phyloP scores from a whole-genome alignment of 2,329 filamentous ascomycete species.

The Neonectria magnoliae region DNA sequence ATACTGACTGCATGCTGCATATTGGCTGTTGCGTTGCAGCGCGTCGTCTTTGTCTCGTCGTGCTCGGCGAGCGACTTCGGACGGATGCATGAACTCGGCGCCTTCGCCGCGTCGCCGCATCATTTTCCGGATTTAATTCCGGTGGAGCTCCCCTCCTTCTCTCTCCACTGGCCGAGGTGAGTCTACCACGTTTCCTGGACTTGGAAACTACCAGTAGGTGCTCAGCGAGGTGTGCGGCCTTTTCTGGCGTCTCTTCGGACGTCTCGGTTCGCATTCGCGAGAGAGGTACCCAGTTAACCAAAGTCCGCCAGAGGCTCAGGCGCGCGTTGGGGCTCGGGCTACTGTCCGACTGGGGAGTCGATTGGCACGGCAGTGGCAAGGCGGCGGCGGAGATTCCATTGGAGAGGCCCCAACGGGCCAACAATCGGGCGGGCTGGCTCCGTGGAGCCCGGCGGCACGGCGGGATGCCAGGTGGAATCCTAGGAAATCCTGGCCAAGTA shows the following conservation, averaged over 20 bases:
- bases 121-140: conserved; percentile 38
- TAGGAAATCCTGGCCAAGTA: not conserved
- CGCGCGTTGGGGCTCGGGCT: conserved; percentile 42
- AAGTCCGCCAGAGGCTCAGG: conserved; percentile 12
- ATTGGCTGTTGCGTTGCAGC: conserved; percentile 9
- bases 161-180: conserved; percentile 4
- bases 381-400: conserved; percentile 33
- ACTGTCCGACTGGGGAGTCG: conserved; percentile 42
- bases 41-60: conserved; percentile 21
- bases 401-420: conserved; percentile 36
- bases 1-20: not conserved
- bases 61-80: conserved; percentile 40
- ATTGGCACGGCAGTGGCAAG: conserved; percentile 44
- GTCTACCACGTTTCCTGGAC: conserved; percentile 13
- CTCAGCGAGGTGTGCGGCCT: conserved; percentile 33
- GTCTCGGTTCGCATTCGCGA: conserved; percentile 34
- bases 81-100: conserved; percentile 37
- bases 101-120: conserved; percentile 33
- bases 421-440: conserved; percentile 32
- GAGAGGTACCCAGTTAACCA: conserved; percentile 9
- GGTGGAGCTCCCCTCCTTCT: conserved; percentile 28
- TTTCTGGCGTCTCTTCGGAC: conserved; percentile 38
- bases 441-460: conserved; percentile 11
- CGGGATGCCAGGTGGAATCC: conserved; percentile 4
- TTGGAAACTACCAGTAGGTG: no score